Evolutionary conservation across 2,329 filamentous ascomycete species (phyloP).

Genomic region (Aspergillus amoenus): DNA sequence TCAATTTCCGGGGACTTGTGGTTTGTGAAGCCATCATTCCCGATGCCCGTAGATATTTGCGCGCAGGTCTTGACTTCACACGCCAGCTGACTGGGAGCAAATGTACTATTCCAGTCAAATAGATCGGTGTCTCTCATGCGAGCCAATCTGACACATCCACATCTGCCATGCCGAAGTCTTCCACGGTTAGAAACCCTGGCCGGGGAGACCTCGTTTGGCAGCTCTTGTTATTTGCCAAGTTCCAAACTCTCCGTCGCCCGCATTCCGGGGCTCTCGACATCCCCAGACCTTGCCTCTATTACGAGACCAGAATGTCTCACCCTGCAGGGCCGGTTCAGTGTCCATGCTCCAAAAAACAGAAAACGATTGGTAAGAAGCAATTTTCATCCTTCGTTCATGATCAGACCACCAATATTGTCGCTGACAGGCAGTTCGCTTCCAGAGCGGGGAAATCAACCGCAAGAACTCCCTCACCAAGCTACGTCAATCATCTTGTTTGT

Average conservation of each 20-base stretch:
- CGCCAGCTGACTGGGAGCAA: neutral
- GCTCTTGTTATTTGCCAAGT: constrained; percentile 17
- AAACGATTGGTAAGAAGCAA: neutral
- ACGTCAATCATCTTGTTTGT: neutral
- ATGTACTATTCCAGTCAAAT: neutral
- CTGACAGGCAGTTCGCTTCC: neutral
- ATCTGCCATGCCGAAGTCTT: neutral
- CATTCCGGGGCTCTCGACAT: neutral
- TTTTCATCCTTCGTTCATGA: neutral
- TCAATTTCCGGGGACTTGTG: neutral
- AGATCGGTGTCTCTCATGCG: neutral
- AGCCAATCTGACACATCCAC: neutral
- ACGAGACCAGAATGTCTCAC: constrained; percentile 3
- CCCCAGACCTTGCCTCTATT: neutral
- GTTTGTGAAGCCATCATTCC: neutral
- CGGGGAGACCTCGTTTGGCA: constrained; percentile 5
- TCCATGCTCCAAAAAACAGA: neutral
- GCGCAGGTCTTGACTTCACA: neutral
- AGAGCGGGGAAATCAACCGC: neutral
- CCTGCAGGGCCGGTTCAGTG: neutral
- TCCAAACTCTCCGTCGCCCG: constrained; percentile 7
- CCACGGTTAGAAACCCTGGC: neutral
- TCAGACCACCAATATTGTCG: neutral
- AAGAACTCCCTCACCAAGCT: neutral
- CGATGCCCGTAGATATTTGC: too few relatives aligned